Evolutionary conservation across 169 alveolate species (phyloP), one percentile per base, ranked within the genome.

Genomic region (Pseudocohnilembus persalinus): DNA sequence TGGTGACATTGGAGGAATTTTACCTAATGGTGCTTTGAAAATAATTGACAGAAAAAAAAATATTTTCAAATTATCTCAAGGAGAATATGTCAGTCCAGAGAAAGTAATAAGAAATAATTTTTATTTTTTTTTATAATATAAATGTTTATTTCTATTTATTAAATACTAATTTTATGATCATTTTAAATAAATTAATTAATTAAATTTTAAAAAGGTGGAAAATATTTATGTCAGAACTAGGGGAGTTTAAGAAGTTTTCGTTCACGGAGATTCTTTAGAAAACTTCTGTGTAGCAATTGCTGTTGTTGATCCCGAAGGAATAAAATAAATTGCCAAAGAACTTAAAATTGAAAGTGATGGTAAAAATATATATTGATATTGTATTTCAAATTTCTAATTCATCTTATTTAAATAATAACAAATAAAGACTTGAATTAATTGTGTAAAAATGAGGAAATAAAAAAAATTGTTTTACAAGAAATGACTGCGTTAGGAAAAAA

Each of bases 51-150:
- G 99, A 83, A 98, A 98, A 28, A 95, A 97, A 89, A 97, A 97
- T 85, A 92, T 98, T 33, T 98, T 98, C 93, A 98, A 98, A 87
- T 90, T 98, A 26, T 92, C 98, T 33, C 98, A 98, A 89, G 99
- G 99, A 29, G 99, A 98, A 84, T 98, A 98, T 87, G 94, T 98
- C 65, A 97, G 98, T 32, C 99, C 99, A 6, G 99, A 96, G 64
- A 95, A 96, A 76, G 30, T 77, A 86, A 94, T 11, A 49, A 49
- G 4, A 49, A 49, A 49, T 11, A 11, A 49, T 20, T 49, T 11
- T 49, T 11, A 49, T 11, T 11, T 11, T 4, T 4, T 20, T 49
- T 20, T 49, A 49, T 20, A 11, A 11, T 49, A 49, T 49, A n/a
- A n/a, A n/a, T n/a, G n/a, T n/a, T n/a, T n/a, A n/a, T n/a, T n/a